phyloP scores from a whole-genome alignment of 148 eudicot genomes.

The Silene uniflora region DNA sequence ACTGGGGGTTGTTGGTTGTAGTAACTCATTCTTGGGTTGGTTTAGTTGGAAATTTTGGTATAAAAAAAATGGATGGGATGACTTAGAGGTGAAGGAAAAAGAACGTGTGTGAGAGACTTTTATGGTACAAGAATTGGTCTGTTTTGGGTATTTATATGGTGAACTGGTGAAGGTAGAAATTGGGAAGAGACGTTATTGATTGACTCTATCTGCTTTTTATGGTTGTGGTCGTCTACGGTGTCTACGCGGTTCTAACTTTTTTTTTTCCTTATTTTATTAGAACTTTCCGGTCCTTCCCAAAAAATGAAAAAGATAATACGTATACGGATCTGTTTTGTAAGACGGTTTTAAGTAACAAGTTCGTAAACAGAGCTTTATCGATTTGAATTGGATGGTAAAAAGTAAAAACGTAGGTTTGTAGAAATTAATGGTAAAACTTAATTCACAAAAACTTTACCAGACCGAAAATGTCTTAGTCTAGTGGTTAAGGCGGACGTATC shows the following conservation, averaged over 20 bases:
- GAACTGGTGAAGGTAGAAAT: not conserved
- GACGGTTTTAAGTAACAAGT: too few species aligned
- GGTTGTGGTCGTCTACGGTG: not conserved
- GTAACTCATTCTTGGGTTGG: constrained; percentile 45
- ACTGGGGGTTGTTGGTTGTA: constrained; percentile 83
- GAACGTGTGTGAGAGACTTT: not conserved
- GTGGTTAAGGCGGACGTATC: too few species aligned
- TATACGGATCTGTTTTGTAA: too few species aligned
- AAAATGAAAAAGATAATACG: too few species aligned
- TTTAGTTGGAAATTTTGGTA: too few species aligned
- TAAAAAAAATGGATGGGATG: not conserved
- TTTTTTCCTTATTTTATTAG: not conserved
- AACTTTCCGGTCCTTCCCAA: not conserved
- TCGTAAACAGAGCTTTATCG: too few species aligned
- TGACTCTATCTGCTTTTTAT: not conserved
- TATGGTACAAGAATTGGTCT: not conserved
- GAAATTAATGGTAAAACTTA: too few species aligned
- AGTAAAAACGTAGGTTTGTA: too few species aligned
- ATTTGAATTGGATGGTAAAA: too few species aligned
- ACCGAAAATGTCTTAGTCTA: too few species aligned
- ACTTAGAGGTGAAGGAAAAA: not conserved
- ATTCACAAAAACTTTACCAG: too few species aligned
- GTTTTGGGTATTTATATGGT: not conserved
- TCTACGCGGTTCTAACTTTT: not conserved
- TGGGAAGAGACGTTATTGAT: not conserved